These are phyloP conservation scores for Phtheirospermum japonicum DNA, from an alignment of 257 asterid genomes.

Conservation along the genomic window DNA sequence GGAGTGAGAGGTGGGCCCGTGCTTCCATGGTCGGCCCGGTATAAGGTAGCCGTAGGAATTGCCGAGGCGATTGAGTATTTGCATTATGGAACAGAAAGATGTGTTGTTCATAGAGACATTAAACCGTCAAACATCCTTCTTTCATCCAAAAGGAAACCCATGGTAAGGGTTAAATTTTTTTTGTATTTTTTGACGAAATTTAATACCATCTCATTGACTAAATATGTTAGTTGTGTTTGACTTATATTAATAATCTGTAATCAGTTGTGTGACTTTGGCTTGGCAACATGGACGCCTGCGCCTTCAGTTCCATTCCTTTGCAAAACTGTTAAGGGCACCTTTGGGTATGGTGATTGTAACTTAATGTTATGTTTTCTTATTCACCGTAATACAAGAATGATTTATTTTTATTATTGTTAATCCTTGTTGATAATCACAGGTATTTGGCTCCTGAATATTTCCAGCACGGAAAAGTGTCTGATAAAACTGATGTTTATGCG, in stretches of 20 bases:
- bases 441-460: slow-evolving; percentile 94
- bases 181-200: too few relatives aligned
- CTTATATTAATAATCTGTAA: slow-evolving; percentile 2
- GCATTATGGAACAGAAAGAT: slow-evolving; percentile 78
- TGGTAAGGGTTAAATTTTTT: too few relatives aligned
- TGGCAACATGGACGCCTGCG: slow-evolving; percentile 92
- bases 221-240: slow-evolving; percentile 16
- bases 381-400: neutral
- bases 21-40: slow-evolving; percentile 66
- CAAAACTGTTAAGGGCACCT: slow-evolving; percentile 92
- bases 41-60: slow-evolving; percentile 68
- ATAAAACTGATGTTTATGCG: slow-evolving; percentile 87
- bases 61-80: slow-evolving; percentile 77
- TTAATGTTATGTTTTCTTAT: neutral
- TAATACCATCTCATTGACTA: too few relatives aligned
- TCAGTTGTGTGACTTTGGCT: slow-evolving; percentile 89
- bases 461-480: slow-evolving; percentile 92
- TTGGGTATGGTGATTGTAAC: slow-evolving; percentile 52
- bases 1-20: slow-evolving; percentile 54
- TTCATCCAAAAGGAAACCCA: slow-evolving; percentile 69
- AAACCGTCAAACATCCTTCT: slow-evolving; percentile 94
- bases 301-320: slow-evolving; percentile 90
- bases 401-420: slow-evolving; percentile 7
- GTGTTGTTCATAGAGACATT: slow-evolving; percentile 90
- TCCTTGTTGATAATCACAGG: slow-evolving; percentile 33